phyloP scores from a whole-genome alignment of 2,329 filamentous ascomycete genomes.

The Pseudogymnoascus pannorum region DNA sequence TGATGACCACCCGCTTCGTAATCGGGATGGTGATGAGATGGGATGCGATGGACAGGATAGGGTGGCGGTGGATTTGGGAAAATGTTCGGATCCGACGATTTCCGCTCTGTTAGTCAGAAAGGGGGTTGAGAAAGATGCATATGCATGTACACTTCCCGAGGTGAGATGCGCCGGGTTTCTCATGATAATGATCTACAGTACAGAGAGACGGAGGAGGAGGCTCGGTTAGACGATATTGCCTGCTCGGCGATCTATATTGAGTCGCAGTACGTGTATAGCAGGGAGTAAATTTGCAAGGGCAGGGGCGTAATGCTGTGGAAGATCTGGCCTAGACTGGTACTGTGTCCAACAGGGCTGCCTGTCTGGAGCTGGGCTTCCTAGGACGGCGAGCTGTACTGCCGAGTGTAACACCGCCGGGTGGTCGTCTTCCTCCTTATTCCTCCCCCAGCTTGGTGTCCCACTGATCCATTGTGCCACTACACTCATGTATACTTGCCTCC shows the following conservation, averaged over 20 bases:
- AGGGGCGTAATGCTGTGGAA: not conserved
- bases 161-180: not conserved
- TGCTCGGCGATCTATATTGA: not conserved
- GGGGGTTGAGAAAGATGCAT: not conserved
- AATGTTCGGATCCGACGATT: not conserved
- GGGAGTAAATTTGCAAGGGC: not conserved
- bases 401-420: no score
- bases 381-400: no score
- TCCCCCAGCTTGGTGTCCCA: no score
- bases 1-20: not conserved
- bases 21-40: not conserved
- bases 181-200: not conserved
- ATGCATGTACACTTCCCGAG: not conserved
- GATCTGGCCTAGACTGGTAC: not conserved
- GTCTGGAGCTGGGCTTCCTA: not conserved
- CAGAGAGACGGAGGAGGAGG: not conserved
- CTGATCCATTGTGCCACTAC: no score
- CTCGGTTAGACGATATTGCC: not conserved
- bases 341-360: not conserved
- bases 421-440: no score
- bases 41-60: not conserved
- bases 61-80: not conserved
- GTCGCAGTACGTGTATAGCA: no score
- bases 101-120: not conserved
- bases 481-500: no score